These are phyloP conservation scores for Russula foetens DNA, from an alignment of 768 basidiomycete genomes.

Conservation along the genomic window DNA sequence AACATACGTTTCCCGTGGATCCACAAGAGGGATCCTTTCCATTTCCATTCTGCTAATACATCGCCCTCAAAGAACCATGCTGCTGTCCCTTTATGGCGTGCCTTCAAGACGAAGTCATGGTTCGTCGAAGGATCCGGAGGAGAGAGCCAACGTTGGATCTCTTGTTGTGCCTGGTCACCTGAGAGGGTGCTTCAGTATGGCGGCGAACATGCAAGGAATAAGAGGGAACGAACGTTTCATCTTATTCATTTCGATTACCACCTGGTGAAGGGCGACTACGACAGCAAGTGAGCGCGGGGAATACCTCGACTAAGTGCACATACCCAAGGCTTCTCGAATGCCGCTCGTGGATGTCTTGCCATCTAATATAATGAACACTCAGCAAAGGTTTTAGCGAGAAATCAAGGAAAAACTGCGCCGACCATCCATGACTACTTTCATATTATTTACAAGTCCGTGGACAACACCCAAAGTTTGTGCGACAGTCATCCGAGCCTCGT, in stretches of 20 bases:
- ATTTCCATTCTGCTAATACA: not conserved
- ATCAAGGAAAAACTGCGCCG: not conserved
- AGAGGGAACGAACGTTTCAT: not conserved
- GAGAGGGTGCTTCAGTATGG: not conserved
- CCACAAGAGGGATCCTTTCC: not conserved
- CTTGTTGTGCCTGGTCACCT: constrained; percentile 1
- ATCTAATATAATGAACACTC: not conserved
- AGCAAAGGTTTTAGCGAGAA: not conserved
- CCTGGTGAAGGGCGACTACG: not conserved
- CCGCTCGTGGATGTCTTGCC: not conserved
- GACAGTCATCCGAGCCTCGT: not conserved
- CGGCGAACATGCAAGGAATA: fast-evolving
- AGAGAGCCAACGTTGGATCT: not conserved
- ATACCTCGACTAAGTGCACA: not conserved
- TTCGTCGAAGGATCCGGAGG: constrained; percentile 2
- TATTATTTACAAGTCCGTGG: not conserved
- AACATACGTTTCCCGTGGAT: constrained; percentile 7
- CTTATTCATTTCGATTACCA: not conserved
- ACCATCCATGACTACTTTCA: not conserved
- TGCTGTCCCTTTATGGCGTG: not conserved
- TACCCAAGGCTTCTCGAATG: not conserved
- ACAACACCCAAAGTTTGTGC: not conserved
- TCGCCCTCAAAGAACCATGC: not conserved
- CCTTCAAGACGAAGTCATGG: not conserved
- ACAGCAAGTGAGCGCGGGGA: not conserved